Evolutionary conservation across 192 early-diverging fungal genomes (phyloP).

Genomic region (Backusella psychrophila): DNA sequence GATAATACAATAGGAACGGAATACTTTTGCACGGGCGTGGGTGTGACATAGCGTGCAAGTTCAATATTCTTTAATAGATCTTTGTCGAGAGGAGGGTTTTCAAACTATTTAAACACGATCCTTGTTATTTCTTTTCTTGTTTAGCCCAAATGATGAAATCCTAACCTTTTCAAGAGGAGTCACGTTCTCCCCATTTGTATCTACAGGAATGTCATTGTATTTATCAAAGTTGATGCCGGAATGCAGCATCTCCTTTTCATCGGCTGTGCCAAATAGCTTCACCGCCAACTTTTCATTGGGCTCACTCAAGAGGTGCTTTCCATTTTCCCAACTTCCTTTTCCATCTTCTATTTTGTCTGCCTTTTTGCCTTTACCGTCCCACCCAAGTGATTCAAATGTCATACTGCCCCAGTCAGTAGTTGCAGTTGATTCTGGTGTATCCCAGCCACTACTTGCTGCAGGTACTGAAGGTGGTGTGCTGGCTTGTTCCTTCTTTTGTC

Average conservation of each 20-base stretch:
- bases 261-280: constrained; percentile 53
- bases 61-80: constrained; percentile 75
- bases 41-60: constrained; percentile 59
- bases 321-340: constrained; percentile 19
- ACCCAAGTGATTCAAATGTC: constrained; percentile 3
- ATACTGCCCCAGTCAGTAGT: constrained; percentile 1
- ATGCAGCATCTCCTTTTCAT: constrained; percentile 42
- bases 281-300: constrained; percentile 51
- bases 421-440: not conserved
- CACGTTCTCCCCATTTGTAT: constrained; percentile 53
- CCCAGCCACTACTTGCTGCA: not conserved
- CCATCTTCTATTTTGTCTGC: constrained; percentile 8
- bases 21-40: constrained; percentile 76
- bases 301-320: not conserved
- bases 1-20: constrained; percentile 57
- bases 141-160: not conserved
- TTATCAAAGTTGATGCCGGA: constrained; percentile 80
- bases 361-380: constrained; percentile 10
- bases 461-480: not conserved
- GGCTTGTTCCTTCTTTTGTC: not conserved
- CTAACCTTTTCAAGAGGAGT: constrained; percentile 50
- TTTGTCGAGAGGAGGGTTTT: constrained; percentile 66
- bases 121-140: not conserved
- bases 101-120: constrained; percentile 46
- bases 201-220: constrained; percentile 71